Evolutionary conservation across 257 asterid species (phyloP).

Genomic region (Lycium barbarum): DNA sequence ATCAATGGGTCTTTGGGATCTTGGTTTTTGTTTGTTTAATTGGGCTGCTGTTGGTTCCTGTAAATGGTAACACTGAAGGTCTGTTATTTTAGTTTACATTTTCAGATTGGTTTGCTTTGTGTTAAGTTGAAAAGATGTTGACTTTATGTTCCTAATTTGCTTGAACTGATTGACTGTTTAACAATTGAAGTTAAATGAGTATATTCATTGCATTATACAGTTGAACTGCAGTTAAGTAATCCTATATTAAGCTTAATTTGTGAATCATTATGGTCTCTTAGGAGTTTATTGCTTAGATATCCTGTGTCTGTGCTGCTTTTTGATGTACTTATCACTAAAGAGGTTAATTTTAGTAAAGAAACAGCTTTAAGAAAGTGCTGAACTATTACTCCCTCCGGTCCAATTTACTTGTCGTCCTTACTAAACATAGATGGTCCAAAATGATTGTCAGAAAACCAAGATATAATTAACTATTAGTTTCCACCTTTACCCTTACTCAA

Average conservation of each 20-base stretch:
- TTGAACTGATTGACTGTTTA: not conserved
- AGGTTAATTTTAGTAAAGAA: constrained; percentile 20
- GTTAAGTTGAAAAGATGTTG: not conserved
- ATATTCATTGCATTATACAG: constrained; percentile 18
- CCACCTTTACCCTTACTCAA: too few species aligned
- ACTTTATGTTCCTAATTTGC: not conserved
- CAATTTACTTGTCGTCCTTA: too few species aligned
- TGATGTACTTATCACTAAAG: not conserved
- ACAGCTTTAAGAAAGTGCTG: not conserved
- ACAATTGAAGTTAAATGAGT: not conserved
- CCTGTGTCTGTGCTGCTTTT: not conserved
- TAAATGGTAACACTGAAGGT: constrained; percentile 88
- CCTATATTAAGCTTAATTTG: not conserved
- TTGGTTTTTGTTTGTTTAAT: constrained; percentile 50
- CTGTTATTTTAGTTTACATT: constrained; percentile 26
- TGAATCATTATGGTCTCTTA: not conserved
- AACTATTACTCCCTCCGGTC: not conserved
- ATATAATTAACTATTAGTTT: too few species aligned
- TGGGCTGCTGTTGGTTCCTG: constrained; percentile 53
- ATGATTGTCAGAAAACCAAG: too few species aligned
- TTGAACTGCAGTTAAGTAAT: not conserved
- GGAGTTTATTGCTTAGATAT: not conserved
- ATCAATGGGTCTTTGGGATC: constrained; percentile 62
- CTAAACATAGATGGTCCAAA: too few species aligned
- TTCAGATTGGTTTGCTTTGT: constrained; percentile 25